These are phyloP conservation scores for Rhynchospora breviuscula DNA, from an alignment of 176 grass and related monocot genomes.

Conservation along the genomic window DNA sequence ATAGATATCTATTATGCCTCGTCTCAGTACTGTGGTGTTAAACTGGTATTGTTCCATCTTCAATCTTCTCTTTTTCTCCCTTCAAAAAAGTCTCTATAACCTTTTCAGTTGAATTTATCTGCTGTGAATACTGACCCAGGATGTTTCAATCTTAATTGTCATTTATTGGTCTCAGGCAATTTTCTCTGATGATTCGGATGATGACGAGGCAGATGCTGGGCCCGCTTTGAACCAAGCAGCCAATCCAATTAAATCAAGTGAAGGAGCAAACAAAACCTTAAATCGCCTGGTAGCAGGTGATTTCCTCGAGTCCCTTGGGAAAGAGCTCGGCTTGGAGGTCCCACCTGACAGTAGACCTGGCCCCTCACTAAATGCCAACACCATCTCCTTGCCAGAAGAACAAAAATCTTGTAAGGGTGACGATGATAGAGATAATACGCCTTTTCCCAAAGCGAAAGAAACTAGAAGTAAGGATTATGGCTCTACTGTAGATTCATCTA, in stretches of 20 bases:
- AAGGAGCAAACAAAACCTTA: constrained; percentile 81
- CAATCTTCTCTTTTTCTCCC: not conserved
- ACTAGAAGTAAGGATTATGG: constrained; percentile 23
- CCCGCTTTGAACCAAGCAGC: constrained; percentile 32
- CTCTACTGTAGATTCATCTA: constrained; percentile 38
- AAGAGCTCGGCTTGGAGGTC: constrained; percentile 85
- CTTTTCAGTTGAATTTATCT: not conserved
- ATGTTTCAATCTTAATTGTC: not conserved
- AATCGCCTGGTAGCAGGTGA: constrained; percentile 89
- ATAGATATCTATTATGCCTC: not conserved
- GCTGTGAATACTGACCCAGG: not conserved
- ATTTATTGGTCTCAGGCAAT: constrained; percentile 54
- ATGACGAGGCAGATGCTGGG: constrained; percentile 40
- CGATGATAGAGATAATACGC: constrained; percentile 22
- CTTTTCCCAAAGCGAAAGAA: constrained; percentile 28
- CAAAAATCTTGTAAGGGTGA: constrained; percentile 24
- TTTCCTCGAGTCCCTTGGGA: constrained; percentile 95
- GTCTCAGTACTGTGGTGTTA: not conserved
- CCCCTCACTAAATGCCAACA: constrained; percentile 25
- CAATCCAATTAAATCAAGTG: constrained; percentile 67
- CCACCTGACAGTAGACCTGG: constrained; percentile 52
- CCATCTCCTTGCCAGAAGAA: constrained; percentile 17
- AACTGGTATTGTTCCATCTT: not conserved
- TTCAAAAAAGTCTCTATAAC: not conserved
- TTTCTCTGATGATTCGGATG: constrained; percentile 96